Percentiles rank a stretch among this genome's conserved stretches.
These are phyloP conservation scores for Annulohypoxylon nitens DNA, from an alignment of 495 filamentous ascomycete species.

Conservation along the genomic window DNA sequence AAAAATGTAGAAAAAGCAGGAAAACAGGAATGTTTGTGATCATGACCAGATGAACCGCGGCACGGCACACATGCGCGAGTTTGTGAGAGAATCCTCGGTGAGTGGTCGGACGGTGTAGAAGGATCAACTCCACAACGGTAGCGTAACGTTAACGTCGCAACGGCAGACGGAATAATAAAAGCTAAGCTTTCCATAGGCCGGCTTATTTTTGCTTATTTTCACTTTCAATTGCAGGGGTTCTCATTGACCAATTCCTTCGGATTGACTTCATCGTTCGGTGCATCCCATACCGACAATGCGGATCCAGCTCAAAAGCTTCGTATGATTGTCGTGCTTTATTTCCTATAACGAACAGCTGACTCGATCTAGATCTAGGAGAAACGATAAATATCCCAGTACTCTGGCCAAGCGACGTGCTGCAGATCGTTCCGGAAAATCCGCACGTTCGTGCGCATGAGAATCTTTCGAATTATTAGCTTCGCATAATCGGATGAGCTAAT, in stretches of 20 bases:
- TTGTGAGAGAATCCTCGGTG: constrained; percentile 25
- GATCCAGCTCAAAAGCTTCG: not conserved
- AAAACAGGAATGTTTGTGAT: constrained; percentile 26
- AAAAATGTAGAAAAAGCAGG: not conserved
- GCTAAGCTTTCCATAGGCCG: constrained; percentile 27
- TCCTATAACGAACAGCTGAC: not conserved
- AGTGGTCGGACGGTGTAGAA: constrained; percentile 29
- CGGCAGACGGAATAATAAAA: constrained; percentile 37
- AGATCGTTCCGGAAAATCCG: constrained; percentile 4
- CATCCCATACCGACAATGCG: constrained; percentile 36
- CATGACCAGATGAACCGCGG: constrained; percentile 13
- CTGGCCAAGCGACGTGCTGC: not conserved
- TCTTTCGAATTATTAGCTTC: not conserved
- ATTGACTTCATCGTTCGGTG: constrained; percentile 29
- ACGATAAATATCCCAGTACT: not conserved
- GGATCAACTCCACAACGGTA: constrained; percentile 18
- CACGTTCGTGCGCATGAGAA: not conserved
- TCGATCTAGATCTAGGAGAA: not conserved
- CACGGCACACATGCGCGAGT: constrained; percentile 15
- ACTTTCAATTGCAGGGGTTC: constrained; percentile 23
- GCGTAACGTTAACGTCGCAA: constrained; percentile 35
- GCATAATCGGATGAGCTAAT: not conserved
- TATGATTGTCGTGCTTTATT: not conserved
- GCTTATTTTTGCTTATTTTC: constrained; percentile 13
- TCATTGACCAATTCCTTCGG: constrained; percentile 20